Evolutionary conservation across 1,139 yeast species (phyloP), one percentile per base, ranked within the genome.

Genomic region (Taphrina deformans): DNA sequence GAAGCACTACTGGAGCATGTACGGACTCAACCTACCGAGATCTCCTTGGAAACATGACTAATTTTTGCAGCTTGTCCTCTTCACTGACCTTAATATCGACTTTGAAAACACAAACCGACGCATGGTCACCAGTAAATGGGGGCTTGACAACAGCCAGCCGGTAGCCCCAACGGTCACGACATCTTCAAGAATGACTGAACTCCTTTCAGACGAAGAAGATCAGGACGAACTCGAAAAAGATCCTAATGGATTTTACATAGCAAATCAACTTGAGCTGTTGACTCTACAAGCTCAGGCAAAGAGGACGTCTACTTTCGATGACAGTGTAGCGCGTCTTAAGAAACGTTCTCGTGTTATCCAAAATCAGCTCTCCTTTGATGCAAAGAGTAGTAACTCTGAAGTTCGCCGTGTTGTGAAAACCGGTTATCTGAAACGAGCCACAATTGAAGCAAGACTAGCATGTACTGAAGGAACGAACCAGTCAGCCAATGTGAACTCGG

Each of bases 191-290:
- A 38, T 59, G 56, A 18, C 46, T 29, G 63, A 59, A 18, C 45
- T 59, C 14, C 40, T 46, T 14, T 59, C 63, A 16, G 63, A 59
- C 23, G 63, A 59, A 31, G 63, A 59, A 29, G 63, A 59, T 31
- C 63, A 59, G 40, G 56, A 50, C 16, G 56, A 48, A 2, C 31
- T 59, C 10, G 63, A 51, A 16, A 31, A 26, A 16, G 35, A 40
- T 10, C 63, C 63, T 18, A 38, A 48, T 21, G 46, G 48, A 24
- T 27, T 5, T 21, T 59, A 31, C 23, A 38, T 59, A 16, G 40
- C 50, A 6, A 59, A 48, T 12, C 63, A 59, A 18, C 27, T 59
- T 12, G 29, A 50, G 5, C 18, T 59, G 23, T 33, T 59, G 16
- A 35, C 35, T 12, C 26, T 38, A 16, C 55, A 53, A 14, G 50